A percentile compares a stretch with the other conserved stretches of the same genome.
Conservation (phyloP, 2,329 filamentous ascomycete genomes). For the Neonectria neomacrospora region DNA sequence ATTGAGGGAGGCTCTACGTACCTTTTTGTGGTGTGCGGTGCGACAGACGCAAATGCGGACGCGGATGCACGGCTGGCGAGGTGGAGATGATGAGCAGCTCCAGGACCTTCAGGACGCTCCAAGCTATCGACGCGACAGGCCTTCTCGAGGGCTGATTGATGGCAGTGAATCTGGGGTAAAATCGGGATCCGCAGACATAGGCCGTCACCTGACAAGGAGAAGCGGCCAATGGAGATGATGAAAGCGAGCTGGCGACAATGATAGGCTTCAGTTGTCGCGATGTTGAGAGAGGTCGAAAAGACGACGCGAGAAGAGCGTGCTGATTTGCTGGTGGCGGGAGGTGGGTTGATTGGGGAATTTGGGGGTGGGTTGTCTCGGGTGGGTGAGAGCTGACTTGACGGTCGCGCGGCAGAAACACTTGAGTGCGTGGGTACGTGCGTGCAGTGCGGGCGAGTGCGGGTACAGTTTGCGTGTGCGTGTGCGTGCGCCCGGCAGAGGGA, state of each 20-base stretch:
- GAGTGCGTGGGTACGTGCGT: constrained; percentile 21
- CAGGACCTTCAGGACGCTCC: constrained; percentile 33
- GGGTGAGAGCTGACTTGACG: constrained; percentile 37
- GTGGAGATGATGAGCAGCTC: constrained; percentile 29
- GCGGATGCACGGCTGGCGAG: constrained; percentile 33
- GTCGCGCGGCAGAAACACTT: constrained; percentile 37
- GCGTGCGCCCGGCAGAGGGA: constrained; percentile 14
- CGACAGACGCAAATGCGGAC: constrained; percentile 31
- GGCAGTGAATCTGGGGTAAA: constrained; percentile 41
- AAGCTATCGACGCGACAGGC: constrained; percentile 36
- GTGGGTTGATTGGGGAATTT: constrained; percentile 44
- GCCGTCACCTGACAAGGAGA: constrained; percentile 63
- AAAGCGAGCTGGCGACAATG: constrained; percentile 58
- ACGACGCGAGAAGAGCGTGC: constrained; percentile 53
- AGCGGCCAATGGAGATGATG: constrained; percentile 60
- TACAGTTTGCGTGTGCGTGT: constrained; percentile 1
- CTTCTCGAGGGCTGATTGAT: constrained; percentile 38
- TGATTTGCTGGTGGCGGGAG: constrained; percentile 61
- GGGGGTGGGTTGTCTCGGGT: constrained; percentile 46
- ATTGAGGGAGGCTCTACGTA: constrained; percentile 36
- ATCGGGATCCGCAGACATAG: constrained; percentile 48
- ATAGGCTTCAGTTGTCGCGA: constrained; percentile 62
- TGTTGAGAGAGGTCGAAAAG: constrained; percentile 49
- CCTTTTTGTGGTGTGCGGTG: constrained; percentile 40
- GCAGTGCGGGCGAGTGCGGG: not conserved